Conservation (phyloP, 768 basidiomycete genomes). For the Pulveroboletus frians region DNA sequence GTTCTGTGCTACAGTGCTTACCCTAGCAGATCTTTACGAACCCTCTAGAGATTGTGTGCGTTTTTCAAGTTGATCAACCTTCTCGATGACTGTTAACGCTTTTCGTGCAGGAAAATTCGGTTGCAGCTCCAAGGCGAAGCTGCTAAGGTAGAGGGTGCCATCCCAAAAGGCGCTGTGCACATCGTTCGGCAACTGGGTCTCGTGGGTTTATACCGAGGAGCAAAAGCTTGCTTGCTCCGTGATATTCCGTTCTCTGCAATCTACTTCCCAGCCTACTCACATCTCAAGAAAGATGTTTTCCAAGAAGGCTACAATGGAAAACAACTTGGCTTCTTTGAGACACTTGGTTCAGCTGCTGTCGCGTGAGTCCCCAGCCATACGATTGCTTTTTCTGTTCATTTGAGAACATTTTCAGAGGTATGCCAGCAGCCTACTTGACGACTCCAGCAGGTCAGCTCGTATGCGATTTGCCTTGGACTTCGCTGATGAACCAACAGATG, state of each 20-base stretch:
- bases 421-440: conserved; percentile 94
- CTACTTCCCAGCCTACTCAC: conserved; percentile 84
- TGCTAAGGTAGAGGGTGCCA: conserved; percentile 76
- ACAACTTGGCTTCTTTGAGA: conserved; percentile 85
- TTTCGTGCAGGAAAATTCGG: conserved; percentile 71
- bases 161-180: conserved; percentile 82
- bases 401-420: conserved; percentile 59
- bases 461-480: conserved; percentile 4
- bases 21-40: conserved; percentile 83
- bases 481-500: conserved; percentile 51
- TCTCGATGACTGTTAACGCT: neutral
- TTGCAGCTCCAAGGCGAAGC: conserved; percentile 95
- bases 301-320: conserved; percentile 95
- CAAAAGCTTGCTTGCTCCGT: conserved; percentile 86
- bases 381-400: conserved; percentile 17
- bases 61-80: neutral
- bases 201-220: conserved; percentile 88
- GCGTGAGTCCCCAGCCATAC: conserved; percentile 50
- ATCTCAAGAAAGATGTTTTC: conserved; percentile 91
- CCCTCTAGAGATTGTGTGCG: conserved; percentile 92
- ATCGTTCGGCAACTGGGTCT: conserved; percentile 92
- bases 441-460: conserved; percentile 71
- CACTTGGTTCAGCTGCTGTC: conserved; percentile 73
- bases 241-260: conserved; percentile 98
- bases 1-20: conserved; percentile 15